Evolutionary conservation across 1,284 basidiomycete genomes (phyloP).

Genomic region (Earliella scabrosa): DNA sequence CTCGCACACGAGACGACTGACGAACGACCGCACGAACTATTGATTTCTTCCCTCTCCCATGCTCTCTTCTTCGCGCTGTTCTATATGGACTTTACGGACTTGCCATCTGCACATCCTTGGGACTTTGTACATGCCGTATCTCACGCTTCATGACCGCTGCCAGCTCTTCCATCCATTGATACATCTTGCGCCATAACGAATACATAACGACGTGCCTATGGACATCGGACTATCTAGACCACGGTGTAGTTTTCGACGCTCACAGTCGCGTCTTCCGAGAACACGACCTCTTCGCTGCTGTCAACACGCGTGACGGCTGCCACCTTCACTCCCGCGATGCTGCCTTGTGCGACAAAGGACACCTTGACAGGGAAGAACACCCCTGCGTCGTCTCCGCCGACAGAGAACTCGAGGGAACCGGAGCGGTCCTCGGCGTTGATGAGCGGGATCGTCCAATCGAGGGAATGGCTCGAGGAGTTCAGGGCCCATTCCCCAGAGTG

Average conservation of each 20-base stretch:
- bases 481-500: constrained; percentile 83
- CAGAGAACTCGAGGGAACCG: constrained; percentile 88
- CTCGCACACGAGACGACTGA: neutral
- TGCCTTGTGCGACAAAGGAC: constrained; percentile 80
- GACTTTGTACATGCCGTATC: constrained; percentile 16
- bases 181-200: constrained; percentile 17
- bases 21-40: neutral
- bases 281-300: constrained; percentile 65
- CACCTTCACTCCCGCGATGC: constrained; percentile 74
- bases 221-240: constrained; percentile 28
- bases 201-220: constrained; percentile 20
- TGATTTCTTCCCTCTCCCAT: neutral
- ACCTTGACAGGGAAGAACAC: constrained; percentile 95
- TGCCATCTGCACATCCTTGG: constrained; percentile 4
- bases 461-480: constrained; percentile 76
- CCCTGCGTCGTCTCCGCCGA: constrained; percentile 82
- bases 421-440: constrained; percentile 66
- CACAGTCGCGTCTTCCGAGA: constrained; percentile 79
- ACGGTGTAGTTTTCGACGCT: constrained; percentile 71
- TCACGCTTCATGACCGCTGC: neutral
- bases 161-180: constrained; percentile 18
- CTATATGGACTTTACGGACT: constrained; percentile 7
- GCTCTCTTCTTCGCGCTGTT: constrained; percentile 3
- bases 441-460: constrained; percentile 82
- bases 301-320: constrained; percentile 60